These are phyloP conservation scores for Gossypium lobatum DNA, from an alignment of 441 rosid genomes.

Conservation along the genomic window DNA sequence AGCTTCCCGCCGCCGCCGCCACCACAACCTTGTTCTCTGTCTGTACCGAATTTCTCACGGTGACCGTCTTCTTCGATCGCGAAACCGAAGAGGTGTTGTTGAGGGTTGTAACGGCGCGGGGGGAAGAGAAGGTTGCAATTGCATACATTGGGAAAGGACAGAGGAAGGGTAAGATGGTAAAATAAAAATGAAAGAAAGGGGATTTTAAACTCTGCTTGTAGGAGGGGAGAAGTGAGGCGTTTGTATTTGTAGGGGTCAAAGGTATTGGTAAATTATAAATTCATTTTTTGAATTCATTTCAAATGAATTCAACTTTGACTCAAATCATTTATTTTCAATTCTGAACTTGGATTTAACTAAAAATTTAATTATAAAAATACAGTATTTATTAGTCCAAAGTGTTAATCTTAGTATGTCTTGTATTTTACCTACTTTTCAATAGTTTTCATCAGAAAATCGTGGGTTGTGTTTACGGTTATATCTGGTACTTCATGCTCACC, in stretches of 20 bases:
- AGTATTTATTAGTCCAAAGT: too few species aligned
- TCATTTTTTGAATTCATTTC: too few species aligned
- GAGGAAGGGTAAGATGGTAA: not conserved
- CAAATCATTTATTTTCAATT: too few species aligned
- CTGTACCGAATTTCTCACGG: slow-evolving; percentile 19
- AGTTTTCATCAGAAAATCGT: not conserved
- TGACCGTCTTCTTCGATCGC: slow-evolving; percentile 16
- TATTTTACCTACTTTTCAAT: not conserved
- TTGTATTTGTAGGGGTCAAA: not conserved
- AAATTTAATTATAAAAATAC: too few species aligned
- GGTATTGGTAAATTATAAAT: too few species aligned
- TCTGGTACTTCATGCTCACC: not conserved
- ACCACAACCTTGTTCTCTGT: not conserved
- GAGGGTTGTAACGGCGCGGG: slow-evolving; percentile 10
- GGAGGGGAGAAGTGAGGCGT: not conserved
- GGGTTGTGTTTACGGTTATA: not conserved
- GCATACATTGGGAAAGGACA: slow-evolving; percentile 23
- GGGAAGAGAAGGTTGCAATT: slow-evolving; percentile 15
- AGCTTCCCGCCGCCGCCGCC: slow-evolving; percentile 24
- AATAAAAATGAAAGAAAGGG: not conserved
- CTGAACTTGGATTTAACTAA: too few species aligned
- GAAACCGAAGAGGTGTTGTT: not conserved
- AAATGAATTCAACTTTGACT: too few species aligned
- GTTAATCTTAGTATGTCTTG: too few species aligned
- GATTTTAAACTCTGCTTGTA: too few species aligned